phyloP scores from a whole-genome alignment of 495 filamentous ascomycete species.

The Aspergillus sclerotioniger region DNA sequence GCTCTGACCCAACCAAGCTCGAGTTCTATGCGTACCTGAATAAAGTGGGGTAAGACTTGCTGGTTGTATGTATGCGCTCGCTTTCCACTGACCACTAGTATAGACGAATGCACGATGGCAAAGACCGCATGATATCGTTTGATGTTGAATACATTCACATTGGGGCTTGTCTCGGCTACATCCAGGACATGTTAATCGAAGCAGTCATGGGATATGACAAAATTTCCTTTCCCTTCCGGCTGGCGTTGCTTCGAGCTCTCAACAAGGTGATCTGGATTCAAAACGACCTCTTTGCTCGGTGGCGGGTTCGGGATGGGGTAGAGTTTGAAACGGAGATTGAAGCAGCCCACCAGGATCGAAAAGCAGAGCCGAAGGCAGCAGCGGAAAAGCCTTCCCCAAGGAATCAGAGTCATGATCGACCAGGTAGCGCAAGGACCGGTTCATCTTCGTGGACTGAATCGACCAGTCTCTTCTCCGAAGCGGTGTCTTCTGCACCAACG shows the following conservation, averaged over 20 bases:
- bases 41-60: background rate
- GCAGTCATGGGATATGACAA: background rate
- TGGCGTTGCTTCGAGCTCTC: background rate
- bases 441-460: background rate
- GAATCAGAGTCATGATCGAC: background rate
- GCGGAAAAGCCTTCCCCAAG: background rate
- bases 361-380: background rate
- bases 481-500: background rate
- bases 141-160: constrained; percentile 5
- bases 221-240: background rate
- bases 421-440: background rate
- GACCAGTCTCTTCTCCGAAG: background rate
- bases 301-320: background rate
- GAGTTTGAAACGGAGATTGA: background rate
- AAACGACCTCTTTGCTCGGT: constrained; percentile 3
- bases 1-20: constrained; percentile 1
- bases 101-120: constrained; percentile 3
- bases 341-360: background rate
- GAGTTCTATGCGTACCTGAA: constrained; percentile 1
- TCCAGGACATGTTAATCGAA: background rate
- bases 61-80: too few relatives aligned
- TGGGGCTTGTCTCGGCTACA: background rate
- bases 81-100: too few relatives aligned
- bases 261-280: constrained; percentile 5
- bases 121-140: constrained; percentile 5